Evolutionary conservation across 2,329 filamentous ascomycete genomes (phyloP).

Genomic region (Colletotrichum musicola): DNA sequence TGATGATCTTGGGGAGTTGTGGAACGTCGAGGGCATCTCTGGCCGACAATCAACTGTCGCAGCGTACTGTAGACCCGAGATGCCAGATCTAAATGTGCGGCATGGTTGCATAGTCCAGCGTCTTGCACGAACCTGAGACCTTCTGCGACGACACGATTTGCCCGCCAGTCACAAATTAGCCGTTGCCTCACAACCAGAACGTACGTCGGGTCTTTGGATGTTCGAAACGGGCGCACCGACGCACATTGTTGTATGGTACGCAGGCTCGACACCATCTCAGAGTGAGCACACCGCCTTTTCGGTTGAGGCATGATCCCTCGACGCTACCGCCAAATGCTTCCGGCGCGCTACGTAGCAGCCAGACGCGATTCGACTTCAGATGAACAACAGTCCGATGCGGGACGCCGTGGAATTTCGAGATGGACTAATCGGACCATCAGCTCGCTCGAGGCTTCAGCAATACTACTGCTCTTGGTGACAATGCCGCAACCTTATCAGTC

Average conservation of each 20-base stretch:
- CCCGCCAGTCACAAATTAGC: conserved; percentile 4
- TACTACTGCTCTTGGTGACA: neutral
- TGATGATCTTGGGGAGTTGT: neutral
- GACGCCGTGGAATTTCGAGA: neutral
- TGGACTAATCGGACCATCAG: neutral
- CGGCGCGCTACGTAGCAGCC: conserved; percentile 1
- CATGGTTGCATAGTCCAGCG: conserved; percentile 32
- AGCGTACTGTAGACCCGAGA: conserved; percentile 6
- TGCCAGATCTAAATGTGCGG: conserved; percentile 36
- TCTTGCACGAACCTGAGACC: neutral
- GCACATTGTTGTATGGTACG: conserved; percentile 26
- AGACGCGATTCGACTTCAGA: conserved; percentile 6
- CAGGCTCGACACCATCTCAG: conserved; percentile 32
- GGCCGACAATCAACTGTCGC: neutral
- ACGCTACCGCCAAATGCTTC: conserved; percentile 28
- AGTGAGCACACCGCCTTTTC: conserved; percentile 42
- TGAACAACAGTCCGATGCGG: conserved; percentile 12
- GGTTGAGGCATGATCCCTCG: conserved; percentile 30
- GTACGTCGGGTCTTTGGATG: neutral
- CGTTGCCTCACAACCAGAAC: neutral
- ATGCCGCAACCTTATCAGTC: neutral
- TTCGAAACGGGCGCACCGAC: conserved; percentile 27
- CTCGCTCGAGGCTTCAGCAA: neutral
- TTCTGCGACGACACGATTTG: conserved; percentile 12
- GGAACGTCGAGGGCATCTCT: neutral